Base-by-base conservation (phyloP, 257 asterid species). In the Fraxinus excelsior region DNA sequence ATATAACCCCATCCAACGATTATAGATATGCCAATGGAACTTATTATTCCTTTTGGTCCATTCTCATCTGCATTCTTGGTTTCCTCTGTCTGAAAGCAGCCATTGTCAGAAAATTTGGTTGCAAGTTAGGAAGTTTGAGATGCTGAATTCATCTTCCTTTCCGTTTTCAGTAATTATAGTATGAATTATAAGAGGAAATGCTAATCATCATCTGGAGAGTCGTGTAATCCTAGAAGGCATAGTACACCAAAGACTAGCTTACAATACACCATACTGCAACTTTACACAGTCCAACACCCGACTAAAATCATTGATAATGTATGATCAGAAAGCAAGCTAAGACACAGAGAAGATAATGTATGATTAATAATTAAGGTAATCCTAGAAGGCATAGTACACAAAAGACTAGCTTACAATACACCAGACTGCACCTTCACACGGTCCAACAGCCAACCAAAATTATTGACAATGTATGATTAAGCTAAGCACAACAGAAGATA, bases 1-100 rank as follows among this genome's bases (percentile, higher is more conserved):
- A 95, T 86, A 76, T 95, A 95, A 74, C 93, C 97, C 98, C 98
- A 95, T n/a, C 99, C 99, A 28, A 86, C 96, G 70, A 93, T 49
- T 74, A 91, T 81, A 19, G 99, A 95, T 85, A 95, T 91, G 76
- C 98, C 98, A n/a, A 93, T 91, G 74, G 99, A 82, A 83, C 96
- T 90, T 72, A 95, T 92, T 82, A 95, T 95, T 77, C 99, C 99
- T 81, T 82, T 91, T 1, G 98, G 98, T 16, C 98, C 99, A 62
- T 93, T 93, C 76, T 31, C 71, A 82, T 93, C 98, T 11, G 99
- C 98, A 79, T 82, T 83, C 86, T 87, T 95, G 14, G 99, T 93
- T 90, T 93, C 99, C 90, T 92, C 98, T 74, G 98, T 88, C 98
- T 93, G 88, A 72, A 84, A 62, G 70, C 73, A 78, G 42, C 38